phyloP scores from a whole-genome alignment of 306 rosid genomes.

The Luffa acutangula region DNA sequence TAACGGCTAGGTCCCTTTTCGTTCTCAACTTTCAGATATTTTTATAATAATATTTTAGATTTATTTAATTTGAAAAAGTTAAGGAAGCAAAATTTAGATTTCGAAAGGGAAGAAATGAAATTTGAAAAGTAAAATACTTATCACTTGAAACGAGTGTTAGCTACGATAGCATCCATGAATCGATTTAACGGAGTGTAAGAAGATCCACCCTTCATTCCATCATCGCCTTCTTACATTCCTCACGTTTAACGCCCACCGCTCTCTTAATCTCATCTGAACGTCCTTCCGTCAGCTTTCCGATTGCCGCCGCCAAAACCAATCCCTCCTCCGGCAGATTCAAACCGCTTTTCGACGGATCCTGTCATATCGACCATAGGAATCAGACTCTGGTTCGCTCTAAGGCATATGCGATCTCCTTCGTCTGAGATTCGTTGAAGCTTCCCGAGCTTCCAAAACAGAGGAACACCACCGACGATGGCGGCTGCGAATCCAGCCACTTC shows the following conservation, averaged over 20 bases:
- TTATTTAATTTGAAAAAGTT: too few species aligned
- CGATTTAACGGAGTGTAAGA: not conserved
- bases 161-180: not conserved
- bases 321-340: slow-evolving; percentile 27
- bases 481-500: slow-evolving; percentile 31
- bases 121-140: too few species aligned
- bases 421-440: slow-evolving; percentile 19
- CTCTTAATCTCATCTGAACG: not conserved
- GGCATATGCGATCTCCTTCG: slow-evolving; percentile 19
- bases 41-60: too few species aligned
- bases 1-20: too few species aligned
- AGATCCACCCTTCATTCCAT: not conserved
- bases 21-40: too few species aligned
- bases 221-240: not conserved
- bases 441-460: not conserved
- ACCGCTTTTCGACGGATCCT: slow-evolving; percentile 4
- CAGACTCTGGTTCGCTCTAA: slow-evolving; percentile 15
- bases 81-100: too few species aligned
- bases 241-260: slow-evolving; percentile 9
- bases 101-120: too few species aligned
- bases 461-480: slow-evolving; percentile 8
- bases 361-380: slow-evolving; percentile 25
- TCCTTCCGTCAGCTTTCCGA: not conserved
- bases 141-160: too few species aligned
- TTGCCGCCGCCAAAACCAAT: not conserved